phyloP scores from a whole-genome alignment of 2,329 filamentous ascomycete species.

The Talaromyces amestolkiae region DNA sequence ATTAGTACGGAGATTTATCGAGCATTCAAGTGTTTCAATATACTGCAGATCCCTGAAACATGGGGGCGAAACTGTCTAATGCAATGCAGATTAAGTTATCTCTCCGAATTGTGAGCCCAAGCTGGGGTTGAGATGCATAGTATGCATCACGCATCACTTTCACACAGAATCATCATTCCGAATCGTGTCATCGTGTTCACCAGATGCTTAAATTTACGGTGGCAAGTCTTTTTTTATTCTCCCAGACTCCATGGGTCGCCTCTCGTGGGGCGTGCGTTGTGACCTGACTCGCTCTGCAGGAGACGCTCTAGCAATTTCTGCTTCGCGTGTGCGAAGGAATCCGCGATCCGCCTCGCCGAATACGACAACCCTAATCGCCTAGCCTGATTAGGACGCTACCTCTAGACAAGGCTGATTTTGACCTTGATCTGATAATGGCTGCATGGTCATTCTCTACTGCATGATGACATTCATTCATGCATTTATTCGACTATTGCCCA shows the following conservation, averaged over 20 bases:
- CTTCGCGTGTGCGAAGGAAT: too few relatives aligned
- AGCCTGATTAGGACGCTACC: constrained; percentile 2
- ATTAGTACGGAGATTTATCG: background rate
- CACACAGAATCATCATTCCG: background rate
- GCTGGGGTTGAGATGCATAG: background rate
- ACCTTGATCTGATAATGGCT: background rate
- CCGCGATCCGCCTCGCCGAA: background rate
- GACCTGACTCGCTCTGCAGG: background rate
- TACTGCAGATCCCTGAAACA: background rate
- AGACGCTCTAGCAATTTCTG: too few relatives aligned
- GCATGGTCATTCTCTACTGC: background rate
- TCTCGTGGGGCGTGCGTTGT: background rate
- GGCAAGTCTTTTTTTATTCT: background rate
- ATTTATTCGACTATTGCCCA: background rate
- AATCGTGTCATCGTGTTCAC: background rate
- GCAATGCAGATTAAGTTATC: background rate
- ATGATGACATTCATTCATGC: background rate
- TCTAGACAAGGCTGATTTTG: constrained; percentile 10
- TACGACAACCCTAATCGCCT: background rate
- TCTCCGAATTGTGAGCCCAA: background rate
- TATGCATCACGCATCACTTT: background rate
- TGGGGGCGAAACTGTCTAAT: background rate
- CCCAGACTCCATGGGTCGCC: background rate
- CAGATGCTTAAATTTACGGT: background rate
- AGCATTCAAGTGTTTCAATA: background rate